Base-by-base conservation (phyloP, 805 yeast genomes). In the Saturnispora mendoncae region DNA sequence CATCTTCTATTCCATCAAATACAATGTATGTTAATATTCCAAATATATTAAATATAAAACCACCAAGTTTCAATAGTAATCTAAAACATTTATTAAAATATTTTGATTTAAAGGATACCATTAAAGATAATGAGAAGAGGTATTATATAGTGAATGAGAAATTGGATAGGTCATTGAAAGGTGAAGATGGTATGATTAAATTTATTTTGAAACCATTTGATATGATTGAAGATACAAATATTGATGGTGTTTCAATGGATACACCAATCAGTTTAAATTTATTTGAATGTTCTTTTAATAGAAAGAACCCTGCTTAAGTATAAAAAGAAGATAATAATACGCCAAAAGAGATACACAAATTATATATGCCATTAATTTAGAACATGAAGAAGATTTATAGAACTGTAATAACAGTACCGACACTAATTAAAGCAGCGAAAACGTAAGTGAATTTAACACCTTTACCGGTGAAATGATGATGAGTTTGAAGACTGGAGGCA, bases 181-280 rank as follows among this genome's bases (percentile, higher is more conserved):
- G 26, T 9, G 46, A 43, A 10, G 47, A 47, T 19, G 24, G 14
- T 6, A 64, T 63, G 46, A 46, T 56, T 10, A 69, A 65, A 25
- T 63, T 72, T 43, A 60, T 54, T 19, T 51, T 68, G 35, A 66
- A 71, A 45, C 62, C 76, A 10, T 76, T 76, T 56, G 84, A 78
- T 48, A 52, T 76, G 48, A 64, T 78, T 34, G 82, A 77, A 50
- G 82, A 78, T 41, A 62, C 78, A 1, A 71, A 64, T 46, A 72
- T 77, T 1, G 50, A 59, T 6, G 60, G 65, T 43, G 62, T 69
- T 5, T 46, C 64, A 23, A 76, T 76, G 53, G 82, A 78, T 49
- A 67, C 73, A 0, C 70, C 80, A 2, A 54, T 78, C 14, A 71
- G 71, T 43, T 56, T 78, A 40, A 69, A 74, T 14, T 57, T 70